Base-by-base conservation (phyloP, 257 asterid genomes). In the Apocynum venetum region DNA sequence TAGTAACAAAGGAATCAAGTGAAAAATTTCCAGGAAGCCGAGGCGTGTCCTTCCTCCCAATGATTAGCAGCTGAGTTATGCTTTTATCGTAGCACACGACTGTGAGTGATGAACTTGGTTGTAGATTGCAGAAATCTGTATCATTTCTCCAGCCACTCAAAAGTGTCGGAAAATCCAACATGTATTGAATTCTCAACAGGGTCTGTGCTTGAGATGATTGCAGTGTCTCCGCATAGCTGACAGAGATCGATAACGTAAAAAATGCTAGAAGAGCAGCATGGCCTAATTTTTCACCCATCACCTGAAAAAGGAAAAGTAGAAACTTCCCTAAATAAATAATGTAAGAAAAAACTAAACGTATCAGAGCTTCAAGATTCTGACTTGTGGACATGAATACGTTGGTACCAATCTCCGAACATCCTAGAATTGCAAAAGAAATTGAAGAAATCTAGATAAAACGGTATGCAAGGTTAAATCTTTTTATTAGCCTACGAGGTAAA, bases 31-130 rank as follows among this genome's bases (percentile, higher is more conserved):
- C 52, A 25, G 96, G 92, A 20, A 92, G 48, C 55, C 79, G 86
- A 61, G 75, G 83, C 53, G 88, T 61, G 0, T 80, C 82, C 0
- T 56, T 73, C 25, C 81, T 81, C 55, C 96, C 97, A 68, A 88
- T 86, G 66, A 92, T 89, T 80, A 92, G 98, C 78, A 94, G 81
- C 85, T 94, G 98, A 83, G 97, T 89, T 83, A 91, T 85, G 90
- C 73, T 90, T 38, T 83, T 80, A 49, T 86, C 92, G 8, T 91
- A 94, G 86, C 97, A 94, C 66, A 92, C 91, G 19, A 94, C 80
- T n/a, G 92, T 89, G 57, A 92, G 82, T 36, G 86, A 41, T 4
- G 87, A 35, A 46, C 85, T 85, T 10, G 96, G 89, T 78, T 90
- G 93, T 5, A 67, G 49, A 41, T 84, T 90, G 85, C 98, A 94